Evolutionary conservation across 257 asterid species (phyloP).

Genomic region (Jasminum sambac): DNA sequence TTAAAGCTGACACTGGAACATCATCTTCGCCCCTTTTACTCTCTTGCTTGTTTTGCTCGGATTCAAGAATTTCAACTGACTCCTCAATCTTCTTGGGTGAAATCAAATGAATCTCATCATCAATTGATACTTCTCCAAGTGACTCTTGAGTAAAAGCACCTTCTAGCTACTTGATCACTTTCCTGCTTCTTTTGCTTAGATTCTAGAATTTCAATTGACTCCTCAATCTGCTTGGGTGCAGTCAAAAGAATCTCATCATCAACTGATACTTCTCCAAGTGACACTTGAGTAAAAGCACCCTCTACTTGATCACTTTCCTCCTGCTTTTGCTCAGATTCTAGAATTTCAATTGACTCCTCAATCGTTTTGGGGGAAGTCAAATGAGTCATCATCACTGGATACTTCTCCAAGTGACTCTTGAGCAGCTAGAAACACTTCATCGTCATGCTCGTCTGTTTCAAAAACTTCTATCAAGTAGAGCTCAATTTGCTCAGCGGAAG

Average conservation of each 20-base stretch:
- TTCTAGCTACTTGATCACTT: not conserved
- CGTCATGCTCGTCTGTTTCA: slow-evolving; percentile 17
- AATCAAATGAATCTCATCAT: not conserved
- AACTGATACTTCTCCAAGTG: not conserved
- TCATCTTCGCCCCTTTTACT: not conserved
- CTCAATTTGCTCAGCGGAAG: not conserved
- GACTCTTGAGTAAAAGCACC: not conserved
- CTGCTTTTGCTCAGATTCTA: not conserved
- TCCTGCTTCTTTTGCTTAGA: not conserved
- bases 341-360: not conserved
- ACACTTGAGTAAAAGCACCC: not conserved
- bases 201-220: not conserved
- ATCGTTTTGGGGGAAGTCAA: not conserved
- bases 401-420: not conserved
- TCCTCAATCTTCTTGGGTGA: not conserved
- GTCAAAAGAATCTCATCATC: not conserved
- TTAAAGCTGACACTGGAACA: not conserved
- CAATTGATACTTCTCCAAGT: not conserved
- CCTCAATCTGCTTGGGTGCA: not conserved
- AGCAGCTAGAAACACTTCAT: not conserved
- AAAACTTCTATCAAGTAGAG: slow-evolving; percentile 3
- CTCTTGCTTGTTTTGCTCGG: not conserved
- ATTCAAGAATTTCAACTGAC: not conserved
- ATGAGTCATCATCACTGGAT: not conserved
- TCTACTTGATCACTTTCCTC: not conserved